phyloP scores from a whole-genome alignment of 495 filamentous ascomycete species.

The Zalerion maritima region DNA sequence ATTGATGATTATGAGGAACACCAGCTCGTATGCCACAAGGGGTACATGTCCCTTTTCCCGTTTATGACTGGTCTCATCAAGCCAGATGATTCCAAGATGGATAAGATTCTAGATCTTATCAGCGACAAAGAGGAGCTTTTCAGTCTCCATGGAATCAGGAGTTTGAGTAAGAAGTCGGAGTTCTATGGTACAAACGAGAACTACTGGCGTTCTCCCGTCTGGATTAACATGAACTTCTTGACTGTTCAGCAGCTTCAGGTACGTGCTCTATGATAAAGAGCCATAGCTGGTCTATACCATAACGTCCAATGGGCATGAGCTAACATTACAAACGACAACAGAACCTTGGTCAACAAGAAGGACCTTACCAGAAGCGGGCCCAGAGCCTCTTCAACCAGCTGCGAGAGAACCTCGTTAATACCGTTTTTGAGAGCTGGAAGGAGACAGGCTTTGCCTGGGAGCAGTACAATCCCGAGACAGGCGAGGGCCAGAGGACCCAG shows the following conservation, averaged over 20 bases:
- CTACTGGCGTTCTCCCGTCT: constrained; percentile 91
- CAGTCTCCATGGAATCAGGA: constrained; percentile 72
- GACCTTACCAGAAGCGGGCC: constrained; percentile 57
- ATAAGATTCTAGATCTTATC: constrained; percentile 60
- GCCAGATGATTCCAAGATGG: constrained; percentile 56
- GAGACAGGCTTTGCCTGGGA: constrained; percentile 97
- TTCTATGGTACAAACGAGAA: constrained; percentile 86
- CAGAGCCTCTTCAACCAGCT: constrained; percentile 60
- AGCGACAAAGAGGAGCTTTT: constrained; percentile 73
- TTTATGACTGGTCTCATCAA: constrained; percentile 68
- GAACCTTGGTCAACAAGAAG: constrained; percentile 40
- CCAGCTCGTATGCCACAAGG: constrained; percentile 83
- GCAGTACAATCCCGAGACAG: constrained; percentile 91
- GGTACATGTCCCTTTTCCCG: constrained; percentile 88
- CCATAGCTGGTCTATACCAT: constrained; percentile 11
- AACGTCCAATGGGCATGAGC: neutral
- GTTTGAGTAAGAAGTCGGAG: constrained; percentile 68
- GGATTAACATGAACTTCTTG: constrained; percentile 97
- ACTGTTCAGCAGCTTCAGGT: constrained; percentile 71
- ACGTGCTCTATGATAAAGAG: constrained; percentile 31
- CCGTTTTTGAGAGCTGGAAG: constrained; percentile 76
- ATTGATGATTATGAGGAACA: constrained; percentile 93
- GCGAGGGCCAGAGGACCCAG: constrained; percentile 82
- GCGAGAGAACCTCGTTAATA: constrained; percentile 73
- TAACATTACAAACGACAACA: constrained; percentile 18